Conservation (phyloP, 768 basidiomycete genomes). For the Sutorius australiensis region DNA sequence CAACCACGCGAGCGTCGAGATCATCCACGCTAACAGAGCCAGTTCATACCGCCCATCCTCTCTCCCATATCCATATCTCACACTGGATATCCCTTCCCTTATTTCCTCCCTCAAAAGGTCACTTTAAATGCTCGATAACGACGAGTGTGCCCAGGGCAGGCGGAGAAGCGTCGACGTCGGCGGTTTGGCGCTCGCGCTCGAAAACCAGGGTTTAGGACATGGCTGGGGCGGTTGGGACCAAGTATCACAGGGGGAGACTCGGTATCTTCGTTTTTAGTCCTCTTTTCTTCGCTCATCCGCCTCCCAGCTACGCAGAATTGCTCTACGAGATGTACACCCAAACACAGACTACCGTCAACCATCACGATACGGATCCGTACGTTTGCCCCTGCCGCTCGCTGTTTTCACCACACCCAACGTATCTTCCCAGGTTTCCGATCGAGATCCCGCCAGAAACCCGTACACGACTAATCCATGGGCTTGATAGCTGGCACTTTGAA, state of each 20-base stretch:
- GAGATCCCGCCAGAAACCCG: slow-evolving; percentile 50
- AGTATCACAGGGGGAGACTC: slow-evolving; percentile 41
- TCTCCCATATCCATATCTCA: not conserved
- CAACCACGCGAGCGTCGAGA: slow-evolving; percentile 36
- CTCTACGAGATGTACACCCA: slow-evolving; percentile 82
- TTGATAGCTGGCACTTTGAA: slow-evolving; percentile 88
- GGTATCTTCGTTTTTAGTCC: slow-evolving; percentile 38
- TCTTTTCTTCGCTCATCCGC: slow-evolving; percentile 9
- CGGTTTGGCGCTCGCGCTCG: slow-evolving; percentile 77
- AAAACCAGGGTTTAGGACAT: slow-evolving; percentile 56
- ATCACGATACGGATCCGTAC: slow-evolving; percentile 34
- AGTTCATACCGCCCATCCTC: slow-evolving; percentile 9
- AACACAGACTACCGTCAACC: slow-evolving; percentile 68
- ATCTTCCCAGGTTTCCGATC: slow-evolving; percentile 42
- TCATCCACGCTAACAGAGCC: slow-evolving; percentile 23
- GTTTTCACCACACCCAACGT: slow-evolving; percentile 10
- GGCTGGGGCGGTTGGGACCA: slow-evolving; percentile 67
- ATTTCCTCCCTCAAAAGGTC: not conserved
- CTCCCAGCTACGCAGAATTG: slow-evolving; percentile 69
- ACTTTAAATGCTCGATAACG: slow-evolving; percentile 26
- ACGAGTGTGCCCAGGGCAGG: slow-evolving; percentile 33
- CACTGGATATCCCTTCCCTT: not conserved
- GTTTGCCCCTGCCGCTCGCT: not conserved
- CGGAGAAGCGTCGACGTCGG: slow-evolving; percentile 87
- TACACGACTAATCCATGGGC: slow-evolving; percentile 55